These are phyloP conservation scores for Aegle marmelos DNA, from an alignment of 345 rosid species.

Conservation along the genomic window DNA sequence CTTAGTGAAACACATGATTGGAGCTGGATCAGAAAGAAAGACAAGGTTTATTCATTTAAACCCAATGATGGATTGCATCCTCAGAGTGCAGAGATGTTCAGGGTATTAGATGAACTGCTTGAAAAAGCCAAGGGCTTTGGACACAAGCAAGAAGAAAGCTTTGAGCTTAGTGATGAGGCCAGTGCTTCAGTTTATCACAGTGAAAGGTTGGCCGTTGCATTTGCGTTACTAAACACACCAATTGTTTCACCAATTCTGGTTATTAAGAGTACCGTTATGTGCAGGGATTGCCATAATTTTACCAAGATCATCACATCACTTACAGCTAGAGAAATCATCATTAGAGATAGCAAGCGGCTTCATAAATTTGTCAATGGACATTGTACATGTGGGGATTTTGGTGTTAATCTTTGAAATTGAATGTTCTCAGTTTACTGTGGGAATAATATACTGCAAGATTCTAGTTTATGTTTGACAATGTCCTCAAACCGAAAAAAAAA, in stretches of 20 bases:
- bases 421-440: not conserved
- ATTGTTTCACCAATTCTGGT: conserved; percentile 31
- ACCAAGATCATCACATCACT: conserved; percentile 33
- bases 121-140: conserved; percentile 33
- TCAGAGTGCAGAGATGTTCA: conserved; percentile 12
- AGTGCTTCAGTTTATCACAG: conserved; percentile 28
- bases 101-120: conserved; percentile 32
- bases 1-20: conserved; percentile 29
- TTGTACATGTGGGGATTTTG: conserved; percentile 48
- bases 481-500: not conserved
- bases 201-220: conserved; percentile 47
- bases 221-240: conserved; percentile 41
- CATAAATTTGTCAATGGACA: conserved; percentile 46
- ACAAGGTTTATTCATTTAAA: conserved; percentile 36
- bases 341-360: conserved; percentile 48
- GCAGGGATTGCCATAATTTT: conserved; percentile 52
- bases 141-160: conserved; percentile 8
- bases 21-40: conserved; percentile 57
- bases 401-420: conserved; percentile 24
- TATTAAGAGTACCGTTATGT: conserved; percentile 37
- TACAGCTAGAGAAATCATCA: conserved; percentile 34
- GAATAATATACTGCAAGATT: not conserved
- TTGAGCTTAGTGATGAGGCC: conserved; percentile 18
- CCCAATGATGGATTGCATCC: conserved; percentile 23
- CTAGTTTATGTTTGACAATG: not conserved